phyloP scores from a whole-genome alignment of 1,139 yeast species.

The Pichia sp. region DNA sequence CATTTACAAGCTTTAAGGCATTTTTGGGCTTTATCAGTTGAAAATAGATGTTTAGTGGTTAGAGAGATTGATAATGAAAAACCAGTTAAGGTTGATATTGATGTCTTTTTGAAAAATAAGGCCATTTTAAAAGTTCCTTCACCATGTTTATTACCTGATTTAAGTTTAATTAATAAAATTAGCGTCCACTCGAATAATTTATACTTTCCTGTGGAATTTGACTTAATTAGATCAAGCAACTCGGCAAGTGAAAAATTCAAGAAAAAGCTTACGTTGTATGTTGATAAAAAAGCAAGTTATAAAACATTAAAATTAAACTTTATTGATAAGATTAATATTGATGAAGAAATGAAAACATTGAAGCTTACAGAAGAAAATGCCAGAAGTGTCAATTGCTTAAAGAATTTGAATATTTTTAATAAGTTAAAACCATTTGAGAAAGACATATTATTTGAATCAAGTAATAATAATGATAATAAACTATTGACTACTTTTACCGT shows the following conservation, averaged over 20 bases:
- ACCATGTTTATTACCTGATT: conserved; percentile 68
- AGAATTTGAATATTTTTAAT: conserved; percentile 29
- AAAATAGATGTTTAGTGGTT: conserved; percentile 70
- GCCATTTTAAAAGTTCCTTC: conserved; percentile 33
- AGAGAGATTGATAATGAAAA: conserved; percentile 60
- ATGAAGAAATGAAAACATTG: conserved; percentile 3
- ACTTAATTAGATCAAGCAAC: conserved; percentile 22
- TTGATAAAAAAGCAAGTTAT: conserved; percentile 42
- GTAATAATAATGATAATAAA: conserved; percentile 13
- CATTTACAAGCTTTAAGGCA: conserved; percentile 84
- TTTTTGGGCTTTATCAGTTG: conserved; percentile 86
- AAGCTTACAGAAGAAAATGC: neutral
- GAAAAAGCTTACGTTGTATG: conserved; percentile 42
- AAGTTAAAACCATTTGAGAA: conserved; percentile 34
- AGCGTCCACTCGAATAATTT: conserved; percentile 20
- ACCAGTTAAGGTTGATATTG: conserved; percentile 48
- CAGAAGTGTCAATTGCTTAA: conserved; percentile 8
- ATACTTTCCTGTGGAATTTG: conserved; percentile 26
- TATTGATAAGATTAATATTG: conserved; percentile 14
- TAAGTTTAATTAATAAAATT: conserved; percentile 45
- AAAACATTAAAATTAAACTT: conserved; percentile 26
- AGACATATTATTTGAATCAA: conserved; percentile 29
- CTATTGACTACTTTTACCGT: conserved; percentile 36
- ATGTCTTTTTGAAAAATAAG: conserved; percentile 40
- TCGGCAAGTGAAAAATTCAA: conserved; percentile 40